phyloP scores from a whole-genome alignment of 345 rosid genomes.

The Boechera stricta region DNA sequence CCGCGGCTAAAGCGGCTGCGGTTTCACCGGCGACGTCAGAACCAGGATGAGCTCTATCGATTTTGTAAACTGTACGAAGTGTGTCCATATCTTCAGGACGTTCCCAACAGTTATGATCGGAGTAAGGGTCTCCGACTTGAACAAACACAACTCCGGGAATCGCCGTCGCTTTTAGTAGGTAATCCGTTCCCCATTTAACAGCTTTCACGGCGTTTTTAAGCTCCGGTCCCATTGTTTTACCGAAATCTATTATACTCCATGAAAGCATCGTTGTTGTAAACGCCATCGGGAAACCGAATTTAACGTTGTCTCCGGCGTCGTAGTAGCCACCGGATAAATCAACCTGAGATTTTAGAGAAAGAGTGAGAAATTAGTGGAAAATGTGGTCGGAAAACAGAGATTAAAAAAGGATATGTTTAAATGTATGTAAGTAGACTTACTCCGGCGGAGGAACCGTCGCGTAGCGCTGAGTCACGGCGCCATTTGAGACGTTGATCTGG shows the following conservation, averaged over 20 bases:
- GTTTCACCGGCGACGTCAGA: conserved; percentile 99
- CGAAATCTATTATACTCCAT: conserved; percentile 95
- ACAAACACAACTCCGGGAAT: conserved; percentile 66
- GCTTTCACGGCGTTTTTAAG: conserved; percentile 67
- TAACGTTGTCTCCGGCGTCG: conserved; percentile 96
- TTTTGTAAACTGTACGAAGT: conserved; percentile 73
- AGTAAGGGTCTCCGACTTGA: conserved; percentile 84
- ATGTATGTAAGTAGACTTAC: conserved; percentile 39
- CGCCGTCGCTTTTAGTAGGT: conserved; percentile 81
- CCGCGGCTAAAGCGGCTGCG: conserved; percentile 96
- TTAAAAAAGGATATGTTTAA: neutral
- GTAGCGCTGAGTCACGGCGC: conserved; percentile 91
- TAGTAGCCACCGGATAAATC: conserved; percentile 91
- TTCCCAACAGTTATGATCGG: conserved; percentile 95
- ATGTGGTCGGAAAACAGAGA: neutral
- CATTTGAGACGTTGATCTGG: conserved; percentile 74
- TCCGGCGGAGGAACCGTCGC: conserved; percentile 73
- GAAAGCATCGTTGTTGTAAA: conserved; percentile 87
- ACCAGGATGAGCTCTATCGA: conserved; percentile 77
- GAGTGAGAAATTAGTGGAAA: neutral
- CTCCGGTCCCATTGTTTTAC: conserved; percentile 84
- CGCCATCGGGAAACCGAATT: conserved; percentile 98
- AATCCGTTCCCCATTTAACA: conserved; percentile 85
- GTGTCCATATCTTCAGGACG: conserved; percentile 99
- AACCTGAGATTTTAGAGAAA: conserved; percentile 48